phyloP scores from a whole-genome alignment of 2,329 filamentous ascomycete species.

The Aspergillus chevalieri region DNA sequence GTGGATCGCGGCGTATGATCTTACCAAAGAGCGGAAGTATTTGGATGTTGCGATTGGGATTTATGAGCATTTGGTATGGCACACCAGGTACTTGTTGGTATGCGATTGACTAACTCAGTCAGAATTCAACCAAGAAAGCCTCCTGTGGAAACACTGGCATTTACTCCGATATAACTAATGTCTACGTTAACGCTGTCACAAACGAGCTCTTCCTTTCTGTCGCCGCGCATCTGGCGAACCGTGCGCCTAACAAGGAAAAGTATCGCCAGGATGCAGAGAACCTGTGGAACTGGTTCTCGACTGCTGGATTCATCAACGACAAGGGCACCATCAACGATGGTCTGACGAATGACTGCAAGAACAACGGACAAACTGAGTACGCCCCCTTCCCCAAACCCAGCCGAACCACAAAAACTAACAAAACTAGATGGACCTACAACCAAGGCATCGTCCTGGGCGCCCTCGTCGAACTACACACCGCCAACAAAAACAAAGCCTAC shows the following conservation, averaged over 20 bases:
- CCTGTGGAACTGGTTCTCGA: constrained; percentile 48
- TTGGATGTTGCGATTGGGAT: constrained; percentile 44
- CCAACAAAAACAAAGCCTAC: constrained; percentile 30
- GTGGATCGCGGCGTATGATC: constrained; percentile 52
- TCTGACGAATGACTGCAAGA: constrained; percentile 46
- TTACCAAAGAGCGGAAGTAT: constrained; percentile 42
- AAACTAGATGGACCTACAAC: constrained; percentile 48
- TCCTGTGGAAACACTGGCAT: constrained; percentile 42
- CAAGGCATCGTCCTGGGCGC: constrained; percentile 57
- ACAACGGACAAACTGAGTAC: constrained; percentile 35
- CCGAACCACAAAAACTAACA: background rate
- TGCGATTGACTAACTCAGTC: constrained; percentile 6
- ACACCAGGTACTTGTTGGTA: background rate
- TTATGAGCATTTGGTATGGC: constrained; percentile 41
- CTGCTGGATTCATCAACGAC: constrained; percentile 43
- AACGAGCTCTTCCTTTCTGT: constrained; percentile 53
- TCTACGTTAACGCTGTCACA: constrained; percentile 49
- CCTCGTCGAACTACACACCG: constrained; percentile 46
- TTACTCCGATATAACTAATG: constrained; percentile 43
- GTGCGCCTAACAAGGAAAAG: constrained; percentile 31
- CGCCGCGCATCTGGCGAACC: constrained; percentile 52
- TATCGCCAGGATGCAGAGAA: constrained; percentile 44
- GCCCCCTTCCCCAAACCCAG: background rate
- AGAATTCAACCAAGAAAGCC: background rate
- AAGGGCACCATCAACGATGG: constrained; percentile 51